phyloP scores from a whole-genome alignment of 805 yeast species.

The Spathaspora passalidarum region DNA sequence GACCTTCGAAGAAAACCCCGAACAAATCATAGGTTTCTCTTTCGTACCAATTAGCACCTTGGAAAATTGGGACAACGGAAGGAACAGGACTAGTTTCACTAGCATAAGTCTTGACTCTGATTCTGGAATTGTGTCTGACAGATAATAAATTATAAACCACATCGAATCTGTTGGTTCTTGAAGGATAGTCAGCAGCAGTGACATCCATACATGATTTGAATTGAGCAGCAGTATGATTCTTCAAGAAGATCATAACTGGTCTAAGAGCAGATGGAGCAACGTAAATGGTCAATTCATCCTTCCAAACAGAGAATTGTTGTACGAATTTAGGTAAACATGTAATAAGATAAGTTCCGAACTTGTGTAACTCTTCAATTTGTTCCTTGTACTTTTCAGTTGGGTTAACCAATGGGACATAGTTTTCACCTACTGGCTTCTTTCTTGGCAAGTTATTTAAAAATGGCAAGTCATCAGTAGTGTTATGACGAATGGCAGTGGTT shows the following conservation, averaged over 20 bases:
- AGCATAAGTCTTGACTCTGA: conserved; percentile 86
- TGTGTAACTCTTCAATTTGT: conserved; percentile 68
- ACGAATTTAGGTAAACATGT: conserved; percentile 76
- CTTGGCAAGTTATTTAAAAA: conserved; percentile 38
- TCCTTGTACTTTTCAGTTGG: conserved; percentile 75
- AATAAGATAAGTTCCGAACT: conserved; percentile 77
- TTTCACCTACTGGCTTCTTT: conserved; percentile 25
- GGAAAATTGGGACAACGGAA: conserved; percentile 63
- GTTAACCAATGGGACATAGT: conserved; percentile 55
- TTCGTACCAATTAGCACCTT: conserved; percentile 89
- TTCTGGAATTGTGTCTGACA: conserved; percentile 80
- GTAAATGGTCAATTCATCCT: conserved; percentile 76
- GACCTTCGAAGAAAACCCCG: conserved; percentile 84
- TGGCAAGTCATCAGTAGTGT: conserved; percentile 23
- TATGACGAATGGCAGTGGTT: conserved; percentile 1
- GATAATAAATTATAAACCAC: conserved; percentile 81
- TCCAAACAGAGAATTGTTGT: conserved; percentile 87
- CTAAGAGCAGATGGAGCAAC: conserved; percentile 73
- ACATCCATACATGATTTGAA: conserved; percentile 76
- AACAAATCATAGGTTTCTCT: conserved; percentile 86
- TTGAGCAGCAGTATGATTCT: conserved; percentile 77
- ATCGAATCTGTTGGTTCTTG: conserved; percentile 80
- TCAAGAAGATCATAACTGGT: conserved; percentile 68
- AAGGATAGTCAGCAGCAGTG: conserved; percentile 85
- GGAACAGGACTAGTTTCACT: conserved; percentile 82